These are phyloP conservation scores for Termitomyces sp. DNA, from an alignment of 1,284 basidiomycete species.

Conservation along the genomic window DNA sequence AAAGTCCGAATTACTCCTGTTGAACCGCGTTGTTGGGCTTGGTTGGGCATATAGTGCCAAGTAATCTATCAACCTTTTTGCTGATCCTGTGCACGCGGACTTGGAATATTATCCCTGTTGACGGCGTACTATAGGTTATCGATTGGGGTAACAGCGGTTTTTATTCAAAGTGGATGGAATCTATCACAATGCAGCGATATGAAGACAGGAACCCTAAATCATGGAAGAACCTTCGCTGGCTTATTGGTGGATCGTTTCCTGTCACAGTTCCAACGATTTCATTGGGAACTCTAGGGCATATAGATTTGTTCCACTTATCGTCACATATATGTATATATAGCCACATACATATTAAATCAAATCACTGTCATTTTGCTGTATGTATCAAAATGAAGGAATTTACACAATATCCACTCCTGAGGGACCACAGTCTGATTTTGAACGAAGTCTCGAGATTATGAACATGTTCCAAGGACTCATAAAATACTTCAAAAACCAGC, in stretches of 20 bases:
- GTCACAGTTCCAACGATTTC: neutral
- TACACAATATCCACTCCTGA: neutral
- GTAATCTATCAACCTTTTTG: too few species aligned
- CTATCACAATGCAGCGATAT: neutral
- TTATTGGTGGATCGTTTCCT: neutral
- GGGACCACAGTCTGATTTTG: neutral
- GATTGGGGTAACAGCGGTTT: conserved; percentile 18
- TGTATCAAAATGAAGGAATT: neutral
- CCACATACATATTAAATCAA: neutral
- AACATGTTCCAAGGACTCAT: neutral
- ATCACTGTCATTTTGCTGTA: neutral
- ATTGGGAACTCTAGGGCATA: neutral
- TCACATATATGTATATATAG: too few species aligned
- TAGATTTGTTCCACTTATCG: neutral
- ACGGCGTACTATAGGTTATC: conserved; percentile 18
- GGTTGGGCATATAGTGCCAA: too few species aligned
- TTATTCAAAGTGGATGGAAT: conserved; percentile 18
- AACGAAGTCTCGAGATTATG: neutral
- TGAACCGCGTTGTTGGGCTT: too few species aligned
- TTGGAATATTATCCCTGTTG: conserved; percentile 16
- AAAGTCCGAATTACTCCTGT: too few species aligned
- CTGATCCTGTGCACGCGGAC: conserved; percentile 15
- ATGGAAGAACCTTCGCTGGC: conserved; percentile 1
- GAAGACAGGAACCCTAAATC: neutral
- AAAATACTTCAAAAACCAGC: neutral